phyloP scores from a whole-genome alignment of 1,284 basidiomycete genomes.

The Tremellales sp. region DNA sequence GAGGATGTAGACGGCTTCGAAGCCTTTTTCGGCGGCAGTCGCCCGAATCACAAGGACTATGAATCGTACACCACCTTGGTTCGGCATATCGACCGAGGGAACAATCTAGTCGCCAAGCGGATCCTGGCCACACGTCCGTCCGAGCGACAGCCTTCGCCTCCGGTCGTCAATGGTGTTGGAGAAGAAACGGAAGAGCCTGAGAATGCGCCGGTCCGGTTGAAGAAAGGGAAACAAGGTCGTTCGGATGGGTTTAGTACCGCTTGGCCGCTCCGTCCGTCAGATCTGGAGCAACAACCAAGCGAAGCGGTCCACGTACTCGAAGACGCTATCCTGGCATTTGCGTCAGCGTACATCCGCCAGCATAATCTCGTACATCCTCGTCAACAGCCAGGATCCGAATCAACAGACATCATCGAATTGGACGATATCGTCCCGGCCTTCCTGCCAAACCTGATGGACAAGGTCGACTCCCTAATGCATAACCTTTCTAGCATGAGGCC shows the following conservation, averaged over 20 bases:
- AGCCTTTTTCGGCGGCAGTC: too few species aligned
- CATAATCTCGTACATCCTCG: constrained; percentile 4
- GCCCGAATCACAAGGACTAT: not conserved
- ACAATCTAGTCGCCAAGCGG: constrained; percentile 1
- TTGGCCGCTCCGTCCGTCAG: not conserved
- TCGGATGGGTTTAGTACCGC: not conserved
- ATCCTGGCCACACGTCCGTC: not conserved
- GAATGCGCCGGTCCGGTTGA: too few species aligned
- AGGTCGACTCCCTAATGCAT: constrained; percentile 6
- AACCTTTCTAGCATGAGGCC: constrained; percentile 9
- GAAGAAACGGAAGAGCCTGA: too few species aligned
- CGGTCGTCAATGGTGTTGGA: too few species aligned
- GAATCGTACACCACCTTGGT: not conserved
- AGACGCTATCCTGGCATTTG: constrained; percentile 17
- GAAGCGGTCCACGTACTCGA: constrained; percentile 1
- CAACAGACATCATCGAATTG: not conserved
- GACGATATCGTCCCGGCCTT: constrained; percentile 6
- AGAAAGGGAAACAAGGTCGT: not conserved
- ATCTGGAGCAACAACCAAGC: not conserved
- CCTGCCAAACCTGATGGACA: constrained; percentile 1
- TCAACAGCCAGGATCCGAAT: not conserved
- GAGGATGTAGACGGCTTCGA: too few species aligned
- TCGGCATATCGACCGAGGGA: not conserved
- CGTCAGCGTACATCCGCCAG: constrained; percentile 16
- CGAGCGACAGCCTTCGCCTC: too few species aligned